A percentile compares a stretch with the other conserved stretches of the same genome.
Evolutionary conservation across 2,329 filamentous ascomycete genomes (phyloP).

Genomic region (Eutypa lata): DNA sequence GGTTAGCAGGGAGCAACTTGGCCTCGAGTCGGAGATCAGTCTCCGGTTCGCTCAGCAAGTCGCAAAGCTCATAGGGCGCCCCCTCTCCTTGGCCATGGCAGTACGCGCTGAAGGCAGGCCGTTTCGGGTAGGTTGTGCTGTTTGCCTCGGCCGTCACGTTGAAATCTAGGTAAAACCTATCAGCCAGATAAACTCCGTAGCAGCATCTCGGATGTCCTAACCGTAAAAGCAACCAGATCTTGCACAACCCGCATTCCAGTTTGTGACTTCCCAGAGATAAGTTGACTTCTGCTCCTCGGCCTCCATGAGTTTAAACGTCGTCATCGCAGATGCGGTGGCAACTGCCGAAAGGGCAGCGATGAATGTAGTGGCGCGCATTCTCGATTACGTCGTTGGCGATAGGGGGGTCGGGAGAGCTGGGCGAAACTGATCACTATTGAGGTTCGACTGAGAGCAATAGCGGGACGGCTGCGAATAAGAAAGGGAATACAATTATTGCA

Average conservation of each 20-base stretch:
- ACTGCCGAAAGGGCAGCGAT: conserved; percentile 18
- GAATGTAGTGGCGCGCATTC: conserved; percentile 24
- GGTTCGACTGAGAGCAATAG: background rate
- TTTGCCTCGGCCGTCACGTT: conserved; percentile 27
- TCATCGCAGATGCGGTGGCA: conserved; percentile 17
- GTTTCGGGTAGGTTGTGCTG: conserved; percentile 17
- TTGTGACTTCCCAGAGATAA: conserved; percentile 26
- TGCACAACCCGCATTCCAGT: conserved; percentile 22
- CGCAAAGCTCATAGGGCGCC: conserved; percentile 23
- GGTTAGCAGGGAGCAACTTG: conserved; percentile 24
- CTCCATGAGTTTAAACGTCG: conserved; percentile 16
- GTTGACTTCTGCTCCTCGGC: conserved; percentile 8
- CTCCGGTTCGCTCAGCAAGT: conserved; percentile 15
- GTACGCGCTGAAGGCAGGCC: conserved; percentile 29
- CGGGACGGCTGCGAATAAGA: background rate
- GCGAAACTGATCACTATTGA: background rate
- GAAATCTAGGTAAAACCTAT: conserved; percentile 20
- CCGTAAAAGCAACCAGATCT: conserved; percentile 22
- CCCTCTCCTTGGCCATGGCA: conserved; percentile 27
- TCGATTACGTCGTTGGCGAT: conserved; percentile 5
- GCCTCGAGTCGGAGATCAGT: conserved; percentile 24
- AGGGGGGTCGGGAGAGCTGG: background rate
- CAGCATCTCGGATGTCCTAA: conserved; percentile 7
- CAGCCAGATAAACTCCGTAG: background rate
- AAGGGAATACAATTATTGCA: background rate